Percentiles rank a stretch among this genome's conserved stretches.
These are phyloP conservation scores for Ganoderma sp. DNA, from an alignment of 1,284 basidiomycete genomes.

Conservation along the genomic window DNA sequence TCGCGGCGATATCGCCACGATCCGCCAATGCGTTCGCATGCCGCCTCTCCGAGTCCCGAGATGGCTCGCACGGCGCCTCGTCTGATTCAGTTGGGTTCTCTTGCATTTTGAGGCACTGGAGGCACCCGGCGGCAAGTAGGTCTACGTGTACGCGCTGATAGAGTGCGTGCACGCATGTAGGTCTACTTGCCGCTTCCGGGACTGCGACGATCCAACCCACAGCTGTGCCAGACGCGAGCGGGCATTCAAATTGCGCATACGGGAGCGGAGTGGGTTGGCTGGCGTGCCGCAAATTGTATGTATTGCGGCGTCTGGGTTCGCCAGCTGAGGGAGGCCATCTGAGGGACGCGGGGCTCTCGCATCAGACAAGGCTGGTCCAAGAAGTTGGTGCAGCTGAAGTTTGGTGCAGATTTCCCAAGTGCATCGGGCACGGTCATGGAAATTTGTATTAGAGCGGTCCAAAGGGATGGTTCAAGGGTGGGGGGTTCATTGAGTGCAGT, in stretches of 20 bases:
- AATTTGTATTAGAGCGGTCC: neutral
- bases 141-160: slow-evolving; percentile 12
- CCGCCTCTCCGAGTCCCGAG: neutral
- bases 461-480: neutral
- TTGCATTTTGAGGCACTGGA: slow-evolving; percentile 6
- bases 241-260: neutral
- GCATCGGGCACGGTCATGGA: neutral
- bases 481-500: neutral
- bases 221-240: slow-evolving; percentile 17
- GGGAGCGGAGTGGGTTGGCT: neutral
- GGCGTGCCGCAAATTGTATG: neutral
- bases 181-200: slow-evolving; percentile 9
- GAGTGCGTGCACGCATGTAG: slow-evolving; percentile 16
- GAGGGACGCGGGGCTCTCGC: neutral
- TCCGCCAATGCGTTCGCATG: neutral
- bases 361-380: neutral
- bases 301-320: slow-evolving; percentile 4
- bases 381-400: neutral
- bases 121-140: slow-evolving; percentile 25
- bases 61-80: neutral
- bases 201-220: slow-evolving; percentile 27
- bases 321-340: neutral
- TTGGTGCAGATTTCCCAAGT: neutral
- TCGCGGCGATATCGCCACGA: neutral
- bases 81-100: neutral